Conservation (phyloP, 257 asterid species). For the Forsythia suspensa region DNA sequence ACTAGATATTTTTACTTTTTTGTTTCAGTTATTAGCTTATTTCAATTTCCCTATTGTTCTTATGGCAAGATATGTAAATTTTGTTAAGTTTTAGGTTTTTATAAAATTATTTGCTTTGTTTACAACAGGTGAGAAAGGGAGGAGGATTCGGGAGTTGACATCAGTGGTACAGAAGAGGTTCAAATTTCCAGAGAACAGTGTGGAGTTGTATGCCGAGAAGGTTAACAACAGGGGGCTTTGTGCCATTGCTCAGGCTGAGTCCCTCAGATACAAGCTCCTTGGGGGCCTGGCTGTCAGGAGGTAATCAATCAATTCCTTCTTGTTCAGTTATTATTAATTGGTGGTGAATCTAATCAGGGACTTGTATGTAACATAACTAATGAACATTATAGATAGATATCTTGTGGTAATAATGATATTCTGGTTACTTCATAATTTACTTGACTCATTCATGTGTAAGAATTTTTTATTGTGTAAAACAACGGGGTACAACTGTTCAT, state of each 20-base stretch:
- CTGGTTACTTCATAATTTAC: not conserved
- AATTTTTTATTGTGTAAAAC: not conserved
- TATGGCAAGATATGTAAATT: not conserved
- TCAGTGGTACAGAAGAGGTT: conserved; percentile 66
- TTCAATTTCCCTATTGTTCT: not conserved
- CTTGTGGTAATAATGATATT: not conserved
- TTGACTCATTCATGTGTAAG: not conserved
- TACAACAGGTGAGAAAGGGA: conserved; percentile 60
- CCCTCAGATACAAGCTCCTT: conserved; percentile 55
- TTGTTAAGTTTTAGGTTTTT: not conserved
- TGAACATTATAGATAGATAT: not conserved
- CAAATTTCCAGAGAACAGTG: conserved; percentile 63
- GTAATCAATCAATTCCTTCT: conserved; percentile 13
- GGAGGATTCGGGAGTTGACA: conserved; percentile 68
- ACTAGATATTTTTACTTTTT: no score
- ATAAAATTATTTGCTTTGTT: not conserved
- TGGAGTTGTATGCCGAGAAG: conserved; percentile 60
- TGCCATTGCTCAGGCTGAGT: conserved; percentile 58
- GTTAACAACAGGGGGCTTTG: conserved; percentile 58
- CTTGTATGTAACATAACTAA: not conserved
- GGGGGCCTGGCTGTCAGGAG: conserved; percentile 59
- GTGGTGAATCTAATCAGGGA: not conserved
- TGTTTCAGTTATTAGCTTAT: not conserved
- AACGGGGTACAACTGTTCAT: not conserved
- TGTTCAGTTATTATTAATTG: not conserved